Evolutionary conservation across 2,329 filamentous ascomycete species (phyloP), one percentile per base, ranked within the genome.

Genomic region (Ceratocystis alfenasii): DNA sequence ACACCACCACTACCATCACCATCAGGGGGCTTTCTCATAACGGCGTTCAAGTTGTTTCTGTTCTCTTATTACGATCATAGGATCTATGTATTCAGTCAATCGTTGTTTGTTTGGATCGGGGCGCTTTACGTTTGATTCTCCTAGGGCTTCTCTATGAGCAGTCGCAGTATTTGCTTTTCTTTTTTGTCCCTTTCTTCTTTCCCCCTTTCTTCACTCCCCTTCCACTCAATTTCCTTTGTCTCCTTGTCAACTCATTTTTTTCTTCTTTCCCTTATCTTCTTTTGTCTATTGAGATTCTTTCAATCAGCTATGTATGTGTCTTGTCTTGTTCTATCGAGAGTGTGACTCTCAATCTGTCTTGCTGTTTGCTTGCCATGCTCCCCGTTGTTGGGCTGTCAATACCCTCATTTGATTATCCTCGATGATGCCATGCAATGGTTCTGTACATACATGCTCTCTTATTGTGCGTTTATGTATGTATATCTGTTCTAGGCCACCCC

Each of bases 41-140:
- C 45, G 67, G 67, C 64, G 67, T 68, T 68, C 55, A 53, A 46
- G 53, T 66, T 68, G 61, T 68, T 65, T 65, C 48, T 67, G 63
- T 55, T 67, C 46, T 67, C 60, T 67, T 60, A 45, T 65, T 65
- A 65, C 63, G 63, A 67, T 63, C 41, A 65, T 65, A 60, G 62
- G 62, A 67, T 67, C 65, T 64, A 63, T 64, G 65, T 66, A 66
- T 66, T 66, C 62, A 64, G 45, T 66, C 64, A 62, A 63, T 65
- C 50, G 59, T 66, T 63, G 57, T 67, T 65, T 65, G 53, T 44
- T 64, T 25, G 60, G 60, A 64, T 57, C 28, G 55, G 63, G 66
- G 46, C 63, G 63, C 63, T 61, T 63, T 65, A 61, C 46, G 60
- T 65, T 50, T 50, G 48, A 62, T 67, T 63, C 64, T 61, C 63